phyloP scores from a whole-genome alignment of 2,329 filamentous ascomycete genomes.

The Gremmenia infestans region DNA sequence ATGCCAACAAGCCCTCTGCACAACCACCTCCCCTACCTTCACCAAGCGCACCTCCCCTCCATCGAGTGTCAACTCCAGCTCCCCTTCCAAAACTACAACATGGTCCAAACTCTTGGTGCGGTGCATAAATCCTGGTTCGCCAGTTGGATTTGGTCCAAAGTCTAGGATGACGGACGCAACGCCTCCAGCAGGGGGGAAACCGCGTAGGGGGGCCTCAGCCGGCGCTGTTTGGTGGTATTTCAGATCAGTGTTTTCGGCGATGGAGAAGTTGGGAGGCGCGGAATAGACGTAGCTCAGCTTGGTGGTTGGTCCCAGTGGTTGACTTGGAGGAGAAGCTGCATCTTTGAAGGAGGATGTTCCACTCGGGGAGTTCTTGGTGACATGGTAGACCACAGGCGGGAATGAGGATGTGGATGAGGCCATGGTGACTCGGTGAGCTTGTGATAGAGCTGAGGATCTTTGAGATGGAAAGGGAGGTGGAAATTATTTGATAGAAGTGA shows the following conservation, averaged over 20 bases:
- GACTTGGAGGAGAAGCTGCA: not conserved
- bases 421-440: too few species aligned
- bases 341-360: constrained; percentile 2
- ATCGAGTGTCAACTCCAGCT: constrained; percentile 35
- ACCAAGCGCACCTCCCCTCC: constrained; percentile 36
- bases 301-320: not conserved
- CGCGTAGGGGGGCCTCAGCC: not conserved
- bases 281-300: constrained; percentile 15
- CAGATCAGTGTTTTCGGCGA: constrained; percentile 8
- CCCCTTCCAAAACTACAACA: constrained; percentile 34
- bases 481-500: not conserved
- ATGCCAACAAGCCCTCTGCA: constrained; percentile 40
- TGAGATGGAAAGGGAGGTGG: too few species aligned
- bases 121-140: constrained; percentile 31
- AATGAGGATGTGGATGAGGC: not conserved
- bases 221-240: constrained; percentile 2
- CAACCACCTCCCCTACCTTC: constrained; percentile 34
- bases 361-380: constrained; percentile 3
- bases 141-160: constrained; percentile 10
- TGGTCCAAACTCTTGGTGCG: constrained; percentile 39
- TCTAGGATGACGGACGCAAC: not conserved
- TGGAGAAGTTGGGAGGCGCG: constrained; percentile 4
- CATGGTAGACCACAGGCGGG: not conserved
- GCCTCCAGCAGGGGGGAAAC: constrained; percentile 8
- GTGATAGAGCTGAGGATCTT: too few species aligned